Conservation (phyloP, 2,329 filamentous ascomycete genomes). For the Purpureocillium lavendulum region DNA sequence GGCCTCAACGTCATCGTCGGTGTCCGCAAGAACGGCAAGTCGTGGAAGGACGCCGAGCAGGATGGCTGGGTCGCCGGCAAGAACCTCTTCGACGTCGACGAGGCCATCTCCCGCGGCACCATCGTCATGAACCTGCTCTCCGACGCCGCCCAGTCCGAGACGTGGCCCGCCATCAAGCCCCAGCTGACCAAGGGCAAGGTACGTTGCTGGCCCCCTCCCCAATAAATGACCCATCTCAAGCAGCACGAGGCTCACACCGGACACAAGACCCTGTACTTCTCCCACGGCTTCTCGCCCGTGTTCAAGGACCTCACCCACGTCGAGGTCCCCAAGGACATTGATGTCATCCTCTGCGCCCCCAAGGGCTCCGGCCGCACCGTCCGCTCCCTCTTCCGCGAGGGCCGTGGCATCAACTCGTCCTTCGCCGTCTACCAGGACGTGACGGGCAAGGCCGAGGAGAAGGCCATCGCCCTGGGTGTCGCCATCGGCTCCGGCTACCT, state of each 20-base stretch:
- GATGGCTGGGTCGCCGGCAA: slow-evolving; percentile 98
- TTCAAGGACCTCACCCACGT: slow-evolving; percentile 99
- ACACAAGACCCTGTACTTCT: slow-evolving; percentile 99
- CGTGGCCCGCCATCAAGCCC: slow-evolving; percentile 97
- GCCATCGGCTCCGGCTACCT: slow-evolving; percentile 97
- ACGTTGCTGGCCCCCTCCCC: slow-evolving; percentile 20
- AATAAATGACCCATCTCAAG: no score
- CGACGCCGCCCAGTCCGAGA: slow-evolving; percentile 97
- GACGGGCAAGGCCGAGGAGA: slow-evolving; percentile 96
- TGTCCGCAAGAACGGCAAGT: slow-evolving; percentile 96
- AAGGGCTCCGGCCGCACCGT: slow-evolving; percentile 99
- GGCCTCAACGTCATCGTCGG: slow-evolving; percentile 98
- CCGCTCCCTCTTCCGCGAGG: slow-evolving; percentile 97
- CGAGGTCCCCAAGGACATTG: slow-evolving; percentile 88
- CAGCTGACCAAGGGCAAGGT: slow-evolving; percentile 98
- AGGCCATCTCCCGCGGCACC: slow-evolving; percentile 87
- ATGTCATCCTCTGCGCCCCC: slow-evolving; percentile 98
- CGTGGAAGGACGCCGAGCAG: slow-evolving; percentile 94
- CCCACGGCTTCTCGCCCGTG: slow-evolving; percentile 98
- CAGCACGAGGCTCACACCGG: no score
- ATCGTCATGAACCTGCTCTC: slow-evolving; percentile 99
- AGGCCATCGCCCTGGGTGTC: slow-evolving; percentile 92
- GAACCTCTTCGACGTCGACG: slow-evolving; percentile 97
- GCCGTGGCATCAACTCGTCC: slow-evolving; percentile 99
- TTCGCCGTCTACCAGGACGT: slow-evolving; percentile 98